Conservation (phyloP, 352 stramenopile genomes). For the Pythium plurisporium region DNA sequence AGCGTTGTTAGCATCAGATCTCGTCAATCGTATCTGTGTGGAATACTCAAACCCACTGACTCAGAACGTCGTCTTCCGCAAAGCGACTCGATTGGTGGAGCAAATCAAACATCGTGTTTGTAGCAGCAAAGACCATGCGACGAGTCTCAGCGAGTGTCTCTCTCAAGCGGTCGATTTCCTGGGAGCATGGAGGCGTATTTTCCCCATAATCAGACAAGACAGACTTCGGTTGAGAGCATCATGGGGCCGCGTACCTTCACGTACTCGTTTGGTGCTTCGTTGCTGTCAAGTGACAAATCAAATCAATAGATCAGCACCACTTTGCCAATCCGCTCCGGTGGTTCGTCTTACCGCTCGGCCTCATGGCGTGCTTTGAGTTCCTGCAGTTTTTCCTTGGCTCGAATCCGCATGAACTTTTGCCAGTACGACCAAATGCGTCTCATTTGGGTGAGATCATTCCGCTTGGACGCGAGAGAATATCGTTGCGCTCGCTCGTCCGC, state of each 20-base stretch:
- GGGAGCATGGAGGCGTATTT: neutral
- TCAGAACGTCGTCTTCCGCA: slow-evolving; percentile 48
- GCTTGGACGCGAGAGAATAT: slow-evolving; percentile 46
- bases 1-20: too few species aligned
- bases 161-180: slow-evolving; percentile 56
- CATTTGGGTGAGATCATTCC: slow-evolving; percentile 48
- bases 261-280: slow-evolving; percentile 20
- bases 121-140: slow-evolving; percentile 55
- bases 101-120: slow-evolving; percentile 54
- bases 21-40: too few species aligned
- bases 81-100: slow-evolving; percentile 55
- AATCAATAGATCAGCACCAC: neutral
- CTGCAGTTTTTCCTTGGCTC: slow-evolving; percentile 45
- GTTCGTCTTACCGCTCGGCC: slow-evolving; percentile 15
- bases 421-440: slow-evolving; percentile 42
- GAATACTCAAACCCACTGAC: slow-evolving; percentile 33
- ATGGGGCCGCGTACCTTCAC: slow-evolving; percentile 18
- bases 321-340: neutral
- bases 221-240: neutral
- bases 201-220: neutral
- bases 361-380: slow-evolving; percentile 53
- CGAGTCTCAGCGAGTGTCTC: slow-evolving; percentile 48
- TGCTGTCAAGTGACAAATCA: neutral
- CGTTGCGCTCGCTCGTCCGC: slow-evolving; percentile 59
- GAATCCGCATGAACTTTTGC: slow-evolving; percentile 49